phyloP scores from a whole-genome alignment of 805 yeast species.

The Candida nanaspora region DNA sequence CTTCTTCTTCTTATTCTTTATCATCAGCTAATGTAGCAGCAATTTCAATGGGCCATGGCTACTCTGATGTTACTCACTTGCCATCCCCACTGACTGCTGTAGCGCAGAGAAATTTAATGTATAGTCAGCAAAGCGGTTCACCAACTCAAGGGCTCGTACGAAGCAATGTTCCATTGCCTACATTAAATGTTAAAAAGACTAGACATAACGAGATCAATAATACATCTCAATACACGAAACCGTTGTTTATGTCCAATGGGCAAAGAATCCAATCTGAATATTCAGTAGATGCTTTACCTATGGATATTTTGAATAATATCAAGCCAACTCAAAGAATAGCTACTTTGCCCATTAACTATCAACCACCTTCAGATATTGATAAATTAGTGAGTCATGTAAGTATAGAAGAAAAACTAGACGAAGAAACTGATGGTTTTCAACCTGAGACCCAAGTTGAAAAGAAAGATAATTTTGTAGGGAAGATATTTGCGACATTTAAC shows the following conservation, averaged over 20 bases:
- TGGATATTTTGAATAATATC: constrained; percentile 2
- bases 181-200: constrained; percentile 3
- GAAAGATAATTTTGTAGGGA: too few relatives aligned
- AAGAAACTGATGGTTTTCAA: too few relatives aligned
- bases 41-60: background rate
- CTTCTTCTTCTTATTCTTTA: background rate
- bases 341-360: constrained; percentile 18
- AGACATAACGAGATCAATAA: background rate
- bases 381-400: too few relatives aligned
- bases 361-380: constrained; percentile 11
- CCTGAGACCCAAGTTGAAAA: too few relatives aligned
- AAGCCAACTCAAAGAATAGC: constrained; percentile 23
- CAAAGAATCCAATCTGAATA: constrained; percentile 12
- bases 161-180: background rate
- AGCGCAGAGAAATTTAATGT: too few relatives aligned
- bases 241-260: too few relatives aligned
- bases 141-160: too few relatives aligned
- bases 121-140: too few relatives aligned
- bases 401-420: constrained; percentile 4
- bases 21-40: background rate
- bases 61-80: background rate
- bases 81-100: background rate
- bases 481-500: constrained; percentile 8
- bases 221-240: too few relatives aligned
- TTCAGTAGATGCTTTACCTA: constrained; percentile 1